These are phyloP conservation scores for Lotus japonicus DNA, from an alignment of 306 rosid genomes.

Conservation along the genomic window DNA sequence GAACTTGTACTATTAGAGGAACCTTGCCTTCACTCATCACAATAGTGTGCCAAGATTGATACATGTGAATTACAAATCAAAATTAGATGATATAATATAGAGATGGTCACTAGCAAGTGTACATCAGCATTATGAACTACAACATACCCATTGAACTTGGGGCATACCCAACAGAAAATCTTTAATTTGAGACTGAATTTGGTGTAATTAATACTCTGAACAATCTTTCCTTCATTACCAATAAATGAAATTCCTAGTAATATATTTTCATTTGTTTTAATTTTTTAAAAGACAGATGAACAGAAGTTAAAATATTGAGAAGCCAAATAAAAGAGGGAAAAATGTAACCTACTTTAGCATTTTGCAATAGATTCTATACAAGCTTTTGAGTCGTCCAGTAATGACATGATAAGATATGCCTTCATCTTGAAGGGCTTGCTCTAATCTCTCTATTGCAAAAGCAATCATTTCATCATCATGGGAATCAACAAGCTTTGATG, in stretches of 20 bases:
- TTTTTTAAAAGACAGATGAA: background rate
- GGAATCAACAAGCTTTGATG: slow-evolving; percentile 66
- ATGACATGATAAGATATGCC: slow-evolving; percentile 71
- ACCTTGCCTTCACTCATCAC: slow-evolving; percentile 70
- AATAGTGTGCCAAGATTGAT: slow-evolving; percentile 85
- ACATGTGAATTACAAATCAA: slow-evolving; percentile 35
- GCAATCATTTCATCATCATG: slow-evolving; percentile 75
- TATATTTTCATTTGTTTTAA: background rate
- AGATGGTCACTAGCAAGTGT: background rate
- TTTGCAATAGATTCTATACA: slow-evolving; percentile 77
- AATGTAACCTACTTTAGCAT: slow-evolving; percentile 67
- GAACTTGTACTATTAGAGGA: slow-evolving; percentile 90
- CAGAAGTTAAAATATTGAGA: background rate
- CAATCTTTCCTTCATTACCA: background rate
- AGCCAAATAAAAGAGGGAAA: slow-evolving; percentile 4
- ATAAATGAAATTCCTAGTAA: background rate
- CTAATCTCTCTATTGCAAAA: slow-evolving; percentile 61
- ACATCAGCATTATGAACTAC: background rate
- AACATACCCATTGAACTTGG: slow-evolving; percentile 89
- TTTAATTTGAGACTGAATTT: background rate
- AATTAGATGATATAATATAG: slow-evolving; percentile 16
- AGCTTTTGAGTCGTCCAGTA: slow-evolving; percentile 88
- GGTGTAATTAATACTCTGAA: background rate
- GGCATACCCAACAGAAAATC: slow-evolving; percentile 44
- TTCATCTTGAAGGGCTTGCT: slow-evolving; percentile 58